Conservation (phyloP, 164 flowering plant genomes). For the Dillenia suffruticosa region DNA sequence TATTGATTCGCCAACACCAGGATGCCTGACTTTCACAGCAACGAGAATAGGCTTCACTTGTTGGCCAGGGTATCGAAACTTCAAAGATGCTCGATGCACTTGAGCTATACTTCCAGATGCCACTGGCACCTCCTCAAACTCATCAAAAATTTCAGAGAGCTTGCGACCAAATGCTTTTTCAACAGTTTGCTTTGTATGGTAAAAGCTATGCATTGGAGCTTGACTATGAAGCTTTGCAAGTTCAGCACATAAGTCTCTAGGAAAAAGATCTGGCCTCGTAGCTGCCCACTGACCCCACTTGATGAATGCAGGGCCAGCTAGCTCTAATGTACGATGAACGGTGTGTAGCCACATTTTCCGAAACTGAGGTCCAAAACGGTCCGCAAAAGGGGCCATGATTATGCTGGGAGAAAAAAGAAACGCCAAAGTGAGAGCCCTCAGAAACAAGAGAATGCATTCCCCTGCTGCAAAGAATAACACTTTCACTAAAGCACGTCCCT, state of each 20-base stretch:
- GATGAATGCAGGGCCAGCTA: conserved; percentile 85
- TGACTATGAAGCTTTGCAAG: conserved; percentile 72
- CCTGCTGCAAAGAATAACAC: conserved; percentile 32
- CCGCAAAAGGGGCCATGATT: conserved; percentile 72
- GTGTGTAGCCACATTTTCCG: conserved; percentile 64
- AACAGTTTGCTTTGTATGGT: conserved; percentile 63
- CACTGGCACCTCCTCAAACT: conserved; percentile 72
- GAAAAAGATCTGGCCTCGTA: conserved; percentile 83
- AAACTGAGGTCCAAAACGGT: conserved; percentile 43
- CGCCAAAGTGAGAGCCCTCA: conserved; percentile 55
- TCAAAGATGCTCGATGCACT: conserved; percentile 77
- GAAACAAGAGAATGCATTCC: conserved; percentile 45
- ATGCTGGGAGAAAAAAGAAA: conserved; percentile 67
- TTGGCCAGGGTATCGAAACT: conserved; percentile 50
- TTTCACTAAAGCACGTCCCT: conserved; percentile 45
- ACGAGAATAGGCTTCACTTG: conserved; percentile 55
- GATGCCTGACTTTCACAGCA: conserved; percentile 91
- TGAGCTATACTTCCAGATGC: conserved; percentile 94
- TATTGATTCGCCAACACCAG: conserved; percentile 85
- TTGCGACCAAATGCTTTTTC: conserved; percentile 86
- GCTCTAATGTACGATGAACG: conserved; percentile 63
- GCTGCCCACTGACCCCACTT: conserved; percentile 99
- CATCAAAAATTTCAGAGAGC: conserved; percentile 70
- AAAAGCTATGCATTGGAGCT: conserved; percentile 81
- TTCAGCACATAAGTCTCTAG: conserved; percentile 64